These are phyloP conservation scores for Neonothopanus nambi DNA, from an alignment of 1,284 basidiomycete species.

Conservation along the genomic window DNA sequence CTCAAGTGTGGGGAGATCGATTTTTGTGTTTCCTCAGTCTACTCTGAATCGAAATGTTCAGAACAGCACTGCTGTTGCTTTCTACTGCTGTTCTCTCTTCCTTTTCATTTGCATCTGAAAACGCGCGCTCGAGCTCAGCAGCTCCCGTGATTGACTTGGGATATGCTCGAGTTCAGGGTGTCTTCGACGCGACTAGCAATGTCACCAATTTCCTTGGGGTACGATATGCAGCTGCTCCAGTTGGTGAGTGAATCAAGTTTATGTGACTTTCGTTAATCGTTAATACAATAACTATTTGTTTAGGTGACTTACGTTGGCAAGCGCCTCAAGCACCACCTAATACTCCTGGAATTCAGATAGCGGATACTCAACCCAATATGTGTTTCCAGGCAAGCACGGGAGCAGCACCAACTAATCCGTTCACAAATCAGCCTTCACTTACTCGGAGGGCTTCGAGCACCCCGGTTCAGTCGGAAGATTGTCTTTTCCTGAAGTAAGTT, in stretches of 20 bases:
- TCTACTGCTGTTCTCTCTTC: no score
- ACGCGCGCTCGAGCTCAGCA: no score
- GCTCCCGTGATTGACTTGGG: conserved; percentile 26
- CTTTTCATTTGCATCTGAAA: no score
- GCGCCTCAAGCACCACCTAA: conserved; percentile 31
- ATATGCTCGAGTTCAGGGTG: conserved; percentile 33
- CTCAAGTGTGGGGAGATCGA: no score
- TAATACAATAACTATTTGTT: background rate
- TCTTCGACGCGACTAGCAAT: conserved; percentile 19
- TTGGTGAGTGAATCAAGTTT: conserved; percentile 21
- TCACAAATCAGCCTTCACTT: conserved; percentile 23
- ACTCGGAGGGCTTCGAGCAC: conserved; percentile 11
- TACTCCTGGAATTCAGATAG: conserved; percentile 31
- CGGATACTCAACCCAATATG: conserved; percentile 29
- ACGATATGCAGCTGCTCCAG: conserved; percentile 33
- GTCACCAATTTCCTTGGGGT: conserved; percentile 32
- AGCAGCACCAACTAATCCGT: conserved; percentile 13
- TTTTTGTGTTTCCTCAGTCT: no score
- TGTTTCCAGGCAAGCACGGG: conserved; percentile 25
- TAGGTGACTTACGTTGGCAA: conserved; percentile 35
- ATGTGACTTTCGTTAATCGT: background rate
- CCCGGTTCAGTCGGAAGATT: conserved; percentile 34
- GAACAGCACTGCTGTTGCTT: no score
- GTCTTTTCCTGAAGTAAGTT: conserved; percentile 41
- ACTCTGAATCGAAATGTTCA: no score